Evolutionary conservation across 2,329 filamentous ascomycete species (phyloP).

Genomic region (Orbilia quercus): DNA sequence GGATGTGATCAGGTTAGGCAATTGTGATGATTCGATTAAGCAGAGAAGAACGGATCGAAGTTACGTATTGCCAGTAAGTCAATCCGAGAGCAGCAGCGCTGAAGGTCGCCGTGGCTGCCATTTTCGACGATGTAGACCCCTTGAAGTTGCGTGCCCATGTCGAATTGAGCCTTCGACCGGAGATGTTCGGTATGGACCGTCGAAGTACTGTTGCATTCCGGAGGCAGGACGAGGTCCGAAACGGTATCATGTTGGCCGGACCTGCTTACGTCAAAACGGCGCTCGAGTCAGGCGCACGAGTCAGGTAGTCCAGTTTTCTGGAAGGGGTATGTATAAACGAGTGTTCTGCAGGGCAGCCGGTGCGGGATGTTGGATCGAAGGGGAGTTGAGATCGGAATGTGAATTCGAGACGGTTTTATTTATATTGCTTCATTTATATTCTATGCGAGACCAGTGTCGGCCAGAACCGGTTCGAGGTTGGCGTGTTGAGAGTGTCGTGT

Average conservation of each 20-base stretch:
- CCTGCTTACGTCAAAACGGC: not conserved
- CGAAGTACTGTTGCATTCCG: constrained; percentile 27
- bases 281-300: too few species aligned
- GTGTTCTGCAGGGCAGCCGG: constrained; percentile 8
- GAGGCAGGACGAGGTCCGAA: constrained; percentile 41
- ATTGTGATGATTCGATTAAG: constrained; percentile 1
- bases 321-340: constrained; percentile 2
- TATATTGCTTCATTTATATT: too few species aligned
- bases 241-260: constrained; percentile 26
- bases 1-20: constrained; percentile 15
- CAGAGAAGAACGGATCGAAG: not conserved
- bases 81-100: constrained; percentile 41
- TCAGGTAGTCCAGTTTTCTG: not conserved
- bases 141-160: constrained; percentile 30
- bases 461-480: constrained; percentile 21
- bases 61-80: constrained; percentile 48
- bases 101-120: constrained; percentile 25
- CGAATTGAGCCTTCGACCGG: constrained; percentile 42
- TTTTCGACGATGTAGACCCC: constrained; percentile 23
- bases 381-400: constrained; percentile 35
- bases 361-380: not conserved
- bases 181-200: constrained; percentile 29
- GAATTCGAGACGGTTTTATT: too few species aligned
- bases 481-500: constrained; percentile 45
- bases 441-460: too few species aligned